These are phyloP conservation scores for Rhodotorula sp. DNA, from an alignment of 1,284 basidiomycete genomes.

Conservation along the genomic window DNA sequence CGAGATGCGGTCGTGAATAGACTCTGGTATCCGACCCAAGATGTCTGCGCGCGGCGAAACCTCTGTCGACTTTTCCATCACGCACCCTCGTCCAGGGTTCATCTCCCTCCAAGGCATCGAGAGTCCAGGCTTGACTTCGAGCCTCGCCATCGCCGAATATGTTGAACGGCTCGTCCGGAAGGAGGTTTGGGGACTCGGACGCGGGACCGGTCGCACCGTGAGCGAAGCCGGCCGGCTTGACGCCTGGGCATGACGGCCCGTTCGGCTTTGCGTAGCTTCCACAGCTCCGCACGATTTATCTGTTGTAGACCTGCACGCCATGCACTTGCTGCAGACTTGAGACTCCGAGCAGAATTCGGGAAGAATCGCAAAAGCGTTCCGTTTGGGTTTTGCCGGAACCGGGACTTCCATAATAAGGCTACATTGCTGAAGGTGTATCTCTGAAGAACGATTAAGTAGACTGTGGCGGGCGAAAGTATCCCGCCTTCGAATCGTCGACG, in stretches of 20 bases:
- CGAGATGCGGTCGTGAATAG: slow-evolving; percentile 9
- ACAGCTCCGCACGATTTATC: too few species aligned
- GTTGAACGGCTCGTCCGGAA: slow-evolving; percentile 52
- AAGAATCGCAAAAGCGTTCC: too few species aligned
- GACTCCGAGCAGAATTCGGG: too few species aligned
- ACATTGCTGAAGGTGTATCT: too few species aligned
- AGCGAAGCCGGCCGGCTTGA: slow-evolving; percentile 40
- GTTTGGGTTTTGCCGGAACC: too few species aligned
- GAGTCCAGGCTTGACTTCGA: slow-evolving; percentile 56
- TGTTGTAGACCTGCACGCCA: too few species aligned
- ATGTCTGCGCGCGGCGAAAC: slow-evolving; percentile 68
- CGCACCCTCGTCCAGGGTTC: slow-evolving; percentile 56
- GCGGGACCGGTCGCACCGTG: slow-evolving; percentile 53
- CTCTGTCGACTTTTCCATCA: slow-evolving; percentile 75
- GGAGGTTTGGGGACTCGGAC: slow-evolving; percentile 57
- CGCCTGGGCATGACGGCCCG: slow-evolving; percentile 28
- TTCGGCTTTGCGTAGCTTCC: too few species aligned
- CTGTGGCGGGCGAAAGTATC: too few species aligned
- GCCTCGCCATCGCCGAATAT: slow-evolving; percentile 54
- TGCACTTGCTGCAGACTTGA: too few species aligned
- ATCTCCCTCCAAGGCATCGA: slow-evolving; percentile 64
- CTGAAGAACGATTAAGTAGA: too few species aligned
- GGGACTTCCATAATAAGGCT: too few species aligned
- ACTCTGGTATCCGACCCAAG: slow-evolving; percentile 89
- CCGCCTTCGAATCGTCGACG: too few species aligned